Conservation (phyloP, 164 flowering plant genomes). For the Berberis vulgaris region DNA sequence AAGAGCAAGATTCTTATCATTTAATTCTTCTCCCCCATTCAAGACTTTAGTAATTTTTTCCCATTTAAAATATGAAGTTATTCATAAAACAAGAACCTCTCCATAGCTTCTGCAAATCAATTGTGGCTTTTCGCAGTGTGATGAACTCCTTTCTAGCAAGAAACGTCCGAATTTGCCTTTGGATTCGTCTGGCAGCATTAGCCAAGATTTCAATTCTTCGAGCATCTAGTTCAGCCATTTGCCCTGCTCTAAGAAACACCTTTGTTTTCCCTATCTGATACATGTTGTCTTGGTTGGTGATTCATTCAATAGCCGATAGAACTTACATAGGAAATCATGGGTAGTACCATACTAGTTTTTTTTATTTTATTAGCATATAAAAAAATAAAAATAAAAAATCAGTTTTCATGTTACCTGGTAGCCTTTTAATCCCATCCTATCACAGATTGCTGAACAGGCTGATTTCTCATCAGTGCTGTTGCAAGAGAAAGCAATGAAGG, state of each 20-base stretch:
- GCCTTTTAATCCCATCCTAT: constrained; percentile 69
- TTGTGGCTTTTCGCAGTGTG: constrained; percentile 40
- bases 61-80: neutral
- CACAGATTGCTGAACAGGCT: constrained; percentile 55
- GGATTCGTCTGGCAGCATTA: constrained; percentile 60
- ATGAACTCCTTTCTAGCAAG: constrained; percentile 62
- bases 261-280: constrained; percentile 76
- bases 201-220: constrained; percentile 70
- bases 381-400: too few species aligned
- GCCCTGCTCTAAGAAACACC: constrained; percentile 89
- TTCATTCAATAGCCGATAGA: neutral
- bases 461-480: constrained; percentile 63
- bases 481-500: constrained; percentile 8
- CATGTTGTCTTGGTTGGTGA: neutral
- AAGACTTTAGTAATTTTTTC: neutral
- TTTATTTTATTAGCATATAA: too few species aligned
- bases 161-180: constrained; percentile 65
- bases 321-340: too few species aligned
- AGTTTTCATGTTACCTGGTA: constrained; percentile 50
- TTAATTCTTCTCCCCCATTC: neutral
- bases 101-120: constrained; percentile 50
- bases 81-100: constrained; percentile 44
- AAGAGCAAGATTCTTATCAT: constrained; percentile 2
- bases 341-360: too few species aligned
- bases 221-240: constrained; percentile 92